A percentile compares a stretch with the other conserved stretches of the same genome.
These are phyloP conservation scores for Jacaranda copaia DNA, from an alignment of 257 asterid genomes.

Conservation along the genomic window DNA sequence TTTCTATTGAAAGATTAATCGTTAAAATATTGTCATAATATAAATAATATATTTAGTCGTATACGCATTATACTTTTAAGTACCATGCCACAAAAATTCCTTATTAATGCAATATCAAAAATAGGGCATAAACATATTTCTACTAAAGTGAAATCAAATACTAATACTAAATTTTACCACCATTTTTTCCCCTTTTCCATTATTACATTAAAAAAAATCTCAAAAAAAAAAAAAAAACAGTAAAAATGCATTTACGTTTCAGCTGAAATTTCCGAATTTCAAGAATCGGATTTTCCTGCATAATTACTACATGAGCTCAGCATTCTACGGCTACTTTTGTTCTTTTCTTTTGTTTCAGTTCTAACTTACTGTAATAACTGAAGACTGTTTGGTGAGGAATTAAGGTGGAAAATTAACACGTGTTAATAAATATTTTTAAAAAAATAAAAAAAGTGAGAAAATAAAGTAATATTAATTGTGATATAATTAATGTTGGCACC, in stretches of 20 bases:
- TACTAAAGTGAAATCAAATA: not conserved
- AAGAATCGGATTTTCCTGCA: slow-evolving; percentile 3
- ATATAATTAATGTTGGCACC: not conserved
- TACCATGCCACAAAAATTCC: no score
- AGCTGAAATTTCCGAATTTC: slow-evolving; percentile 21
- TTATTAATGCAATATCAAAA: no score
- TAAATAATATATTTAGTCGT: no score
- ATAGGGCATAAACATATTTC: no score
- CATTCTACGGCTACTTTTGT: not conserved
- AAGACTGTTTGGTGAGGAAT: not conserved
- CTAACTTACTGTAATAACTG: not conserved
- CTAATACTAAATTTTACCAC: not conserved
- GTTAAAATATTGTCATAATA: no score
- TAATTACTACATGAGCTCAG: not conserved
- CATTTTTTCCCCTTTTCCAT: not conserved
- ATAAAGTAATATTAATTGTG: not conserved
- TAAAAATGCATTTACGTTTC: slow-evolving; percentile 1
- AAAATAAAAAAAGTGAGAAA: not conserved
- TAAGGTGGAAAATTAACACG: not conserved
- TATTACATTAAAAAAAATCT: not conserved
- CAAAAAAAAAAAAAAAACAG: slow-evolving; percentile 26
- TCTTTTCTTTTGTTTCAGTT: slow-evolving; percentile 3
- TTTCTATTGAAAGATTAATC: not conserved
- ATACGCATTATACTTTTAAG: no score
- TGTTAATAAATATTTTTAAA: not conserved